These are phyloP conservation scores for Irineochytrium annulatum DNA, from an alignment of 192 early-diverging fungal species.

Conservation along the genomic window DNA sequence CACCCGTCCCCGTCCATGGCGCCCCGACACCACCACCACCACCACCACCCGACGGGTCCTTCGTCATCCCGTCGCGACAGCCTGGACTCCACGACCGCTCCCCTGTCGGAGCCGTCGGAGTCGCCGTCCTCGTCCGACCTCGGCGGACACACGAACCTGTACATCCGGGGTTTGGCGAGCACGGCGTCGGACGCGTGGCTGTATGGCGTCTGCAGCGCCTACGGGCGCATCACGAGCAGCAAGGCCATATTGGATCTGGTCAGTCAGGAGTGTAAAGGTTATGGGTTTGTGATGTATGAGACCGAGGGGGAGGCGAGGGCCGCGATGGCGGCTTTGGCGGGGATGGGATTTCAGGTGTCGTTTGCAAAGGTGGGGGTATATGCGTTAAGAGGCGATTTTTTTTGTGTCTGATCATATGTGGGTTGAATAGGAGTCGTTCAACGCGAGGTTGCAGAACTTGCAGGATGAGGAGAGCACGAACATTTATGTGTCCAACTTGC, in stretches of 20 bases:
- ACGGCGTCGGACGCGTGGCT: slow-evolving; percentile 67
- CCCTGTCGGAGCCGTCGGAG: too few relatives aligned
- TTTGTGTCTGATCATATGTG: background rate
- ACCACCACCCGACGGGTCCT: too few relatives aligned
- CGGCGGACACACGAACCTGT: slow-evolving; percentile 78
- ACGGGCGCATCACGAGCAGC: slow-evolving; percentile 69
- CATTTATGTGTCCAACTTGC: slow-evolving; percentile 81
- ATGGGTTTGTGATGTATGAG: slow-evolving; percentile 85
- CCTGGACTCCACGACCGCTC: too few relatives aligned
- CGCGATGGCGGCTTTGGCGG: slow-evolving; percentile 68
- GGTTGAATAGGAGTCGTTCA: slow-evolving; percentile 43
- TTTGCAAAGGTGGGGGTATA: slow-evolving; percentile 58
- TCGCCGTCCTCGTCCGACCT: too few relatives aligned
- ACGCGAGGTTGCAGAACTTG: slow-evolving; percentile 49
- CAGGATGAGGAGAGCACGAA: slow-evolving; percentile 50
- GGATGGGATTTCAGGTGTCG: slow-evolving; percentile 64
- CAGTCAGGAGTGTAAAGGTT: slow-evolving; percentile 82
- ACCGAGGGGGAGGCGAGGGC: slow-evolving; percentile 57
- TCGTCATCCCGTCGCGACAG: too few relatives aligned
- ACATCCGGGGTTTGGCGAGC: slow-evolving; percentile 70
- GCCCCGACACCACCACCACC: too few relatives aligned
- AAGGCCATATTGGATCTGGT: slow-evolving; percentile 80
- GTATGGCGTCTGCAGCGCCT: slow-evolving; percentile 58
- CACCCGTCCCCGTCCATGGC: too few relatives aligned
- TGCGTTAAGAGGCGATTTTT: background rate